A percentile compares a stretch with the other conserved stretches of the same genome.
Conservation (phyloP, 2,329 filamentous ascomycete species). For the Corynespora cassiicola region DNA sequence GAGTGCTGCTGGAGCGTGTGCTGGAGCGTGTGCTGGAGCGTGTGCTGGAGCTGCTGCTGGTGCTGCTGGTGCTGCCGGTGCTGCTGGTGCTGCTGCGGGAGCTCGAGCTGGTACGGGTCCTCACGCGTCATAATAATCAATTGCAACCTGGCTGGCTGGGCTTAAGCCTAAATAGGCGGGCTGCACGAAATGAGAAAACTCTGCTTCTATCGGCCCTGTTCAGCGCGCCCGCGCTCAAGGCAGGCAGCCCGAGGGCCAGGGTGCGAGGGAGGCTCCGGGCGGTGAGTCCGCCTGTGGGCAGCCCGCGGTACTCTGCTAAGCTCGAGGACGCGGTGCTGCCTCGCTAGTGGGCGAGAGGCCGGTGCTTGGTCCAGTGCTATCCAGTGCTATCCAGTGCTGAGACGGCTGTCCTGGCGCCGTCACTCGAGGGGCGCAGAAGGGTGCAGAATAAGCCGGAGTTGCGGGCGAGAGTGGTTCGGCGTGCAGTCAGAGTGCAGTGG, state of each 20-base stretch:
- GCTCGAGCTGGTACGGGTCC: conserved; percentile 16
- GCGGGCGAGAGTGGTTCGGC: no score
- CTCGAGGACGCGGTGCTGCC: no score
- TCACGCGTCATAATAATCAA: conserved; percentile 42
- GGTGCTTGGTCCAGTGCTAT: no score
- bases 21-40: background rate
- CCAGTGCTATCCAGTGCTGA: conserved; percentile 31
- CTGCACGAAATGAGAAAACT: conserved; percentile 40
- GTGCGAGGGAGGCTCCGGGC: no score
- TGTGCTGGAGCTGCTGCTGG: background rate
- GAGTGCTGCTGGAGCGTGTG: no score
- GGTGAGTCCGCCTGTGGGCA: no score
- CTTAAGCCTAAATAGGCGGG: conserved; percentile 40
- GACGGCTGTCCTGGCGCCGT: background rate
- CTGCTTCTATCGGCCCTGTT: conserved; percentile 42
- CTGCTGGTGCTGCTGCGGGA: conserved; percentile 3
- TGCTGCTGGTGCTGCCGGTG: conserved; percentile 2
- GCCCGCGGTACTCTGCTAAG: no score
- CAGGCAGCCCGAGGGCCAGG: conserved; percentile 36
- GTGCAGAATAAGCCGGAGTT: no score
- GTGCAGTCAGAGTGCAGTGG: no score
- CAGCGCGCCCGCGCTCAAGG: conserved; percentile 21
- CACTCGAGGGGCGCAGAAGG: no score
- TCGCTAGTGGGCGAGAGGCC: no score
- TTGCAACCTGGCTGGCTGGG: conserved; percentile 33